Evolutionary conservation across 192 early-diverging fungal genomes (phyloP).

Genomic region (Gamsiella multidivaricata): DNA sequence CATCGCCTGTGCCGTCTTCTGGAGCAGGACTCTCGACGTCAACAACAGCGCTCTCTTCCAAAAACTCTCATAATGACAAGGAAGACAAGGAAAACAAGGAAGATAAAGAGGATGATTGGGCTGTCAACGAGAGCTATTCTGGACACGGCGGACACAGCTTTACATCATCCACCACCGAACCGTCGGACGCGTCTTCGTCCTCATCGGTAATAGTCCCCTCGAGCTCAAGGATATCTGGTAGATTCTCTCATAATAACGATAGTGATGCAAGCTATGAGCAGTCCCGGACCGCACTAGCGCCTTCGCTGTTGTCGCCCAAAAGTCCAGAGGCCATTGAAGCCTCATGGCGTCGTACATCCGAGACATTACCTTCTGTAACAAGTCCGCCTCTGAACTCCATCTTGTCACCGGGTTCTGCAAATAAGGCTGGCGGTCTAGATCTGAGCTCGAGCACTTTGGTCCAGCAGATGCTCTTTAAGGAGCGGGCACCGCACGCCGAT

Average conservation of each 20-base stretch:
- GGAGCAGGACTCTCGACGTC: constrained; percentile 1
- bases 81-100: background rate
- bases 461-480: constrained; percentile 50
- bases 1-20: too few species aligned
- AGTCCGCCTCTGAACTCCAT: background rate
- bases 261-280: background rate
- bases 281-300: background rate
- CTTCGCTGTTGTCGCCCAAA: constrained; percentile 19
- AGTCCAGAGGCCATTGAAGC: constrained; percentile 22
- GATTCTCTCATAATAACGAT: background rate
- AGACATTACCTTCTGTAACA: constrained; percentile 9
- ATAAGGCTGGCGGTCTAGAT: constrained; percentile 37
- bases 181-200: background rate
- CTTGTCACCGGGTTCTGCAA: constrained; percentile 3
- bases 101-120: constrained; percentile 50
- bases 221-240: background rate
- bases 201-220: background rate
- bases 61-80: background rate
- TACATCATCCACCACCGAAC: background rate
- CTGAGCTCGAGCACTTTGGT: constrained; percentile 52
- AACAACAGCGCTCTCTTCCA: background rate
- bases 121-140: constrained; percentile 48
- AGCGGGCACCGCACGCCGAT: constrained; percentile 31
- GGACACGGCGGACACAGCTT: constrained; percentile 16
- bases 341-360: constrained; percentile 45